Evolutionary conservation across 148 eudicot species (phyloP).

Genomic region (Hydrangea macrophylla): DNA sequence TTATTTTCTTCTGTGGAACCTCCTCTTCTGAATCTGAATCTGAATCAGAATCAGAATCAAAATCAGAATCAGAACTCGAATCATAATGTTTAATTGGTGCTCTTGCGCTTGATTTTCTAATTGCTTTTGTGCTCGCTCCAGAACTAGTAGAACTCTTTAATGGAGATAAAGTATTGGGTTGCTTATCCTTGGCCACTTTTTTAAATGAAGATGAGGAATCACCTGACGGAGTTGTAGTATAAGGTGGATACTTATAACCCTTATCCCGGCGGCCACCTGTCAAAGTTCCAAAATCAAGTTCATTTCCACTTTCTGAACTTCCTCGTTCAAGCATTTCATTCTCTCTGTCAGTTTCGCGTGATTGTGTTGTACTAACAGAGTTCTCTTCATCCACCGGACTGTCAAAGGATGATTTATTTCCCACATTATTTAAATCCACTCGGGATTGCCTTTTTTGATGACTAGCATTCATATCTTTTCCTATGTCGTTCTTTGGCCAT

Average conservation of each 20-base stretch:
- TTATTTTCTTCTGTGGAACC: constrained; percentile 15
- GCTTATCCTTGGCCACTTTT: constrained; percentile 22
- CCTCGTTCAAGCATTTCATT: constrained; percentile 28
- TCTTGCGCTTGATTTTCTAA: constrained; percentile 18
- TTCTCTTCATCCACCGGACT: constrained; percentile 19
- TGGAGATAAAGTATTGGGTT: constrained; percentile 20
- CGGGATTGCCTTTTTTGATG: constrained; percentile 19
- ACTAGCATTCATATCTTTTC: constrained; percentile 15
- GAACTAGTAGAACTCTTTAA: constrained; percentile 21
- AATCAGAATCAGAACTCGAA: constrained; percentile 35
- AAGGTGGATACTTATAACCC: constrained; percentile 40
- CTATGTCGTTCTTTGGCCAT: constrained; percentile 16
- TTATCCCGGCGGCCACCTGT: constrained; percentile 71
- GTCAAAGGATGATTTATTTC: constrained; percentile 8
- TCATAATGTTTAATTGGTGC: constrained; percentile 19
- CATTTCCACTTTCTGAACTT: constrained; percentile 30
- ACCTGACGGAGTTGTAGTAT: constrained; percentile 25
- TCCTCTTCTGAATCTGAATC: constrained; percentile 33
- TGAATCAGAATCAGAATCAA: constrained; percentile 35
- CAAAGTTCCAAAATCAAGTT: constrained; percentile 49
- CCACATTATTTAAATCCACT: constrained; percentile 24
- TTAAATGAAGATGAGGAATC: constrained; percentile 28
- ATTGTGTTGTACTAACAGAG: constrained; percentile 1
- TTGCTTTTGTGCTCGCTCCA: constrained; percentile 6
- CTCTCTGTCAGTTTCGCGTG: constrained; percentile 23